Conservation (phyloP, 305 asterid genomes). For the Fraxinus albicans region DNA sequence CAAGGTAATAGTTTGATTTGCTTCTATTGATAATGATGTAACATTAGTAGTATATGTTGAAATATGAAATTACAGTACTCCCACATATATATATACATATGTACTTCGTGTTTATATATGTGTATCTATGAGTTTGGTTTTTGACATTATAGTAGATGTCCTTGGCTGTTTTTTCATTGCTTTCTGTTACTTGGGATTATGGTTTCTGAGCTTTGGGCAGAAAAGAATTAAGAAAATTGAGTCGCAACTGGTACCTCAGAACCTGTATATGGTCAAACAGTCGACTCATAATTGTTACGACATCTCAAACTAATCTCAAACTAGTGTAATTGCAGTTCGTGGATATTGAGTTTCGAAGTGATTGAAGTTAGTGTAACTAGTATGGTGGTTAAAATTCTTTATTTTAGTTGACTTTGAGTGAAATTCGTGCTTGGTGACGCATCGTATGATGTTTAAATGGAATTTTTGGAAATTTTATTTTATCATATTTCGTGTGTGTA, state of each 20-base stretch:
- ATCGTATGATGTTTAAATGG: neutral
- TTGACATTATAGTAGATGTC: neutral
- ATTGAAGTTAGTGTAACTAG: neutral
- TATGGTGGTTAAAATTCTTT: neutral
- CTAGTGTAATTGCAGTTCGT: neutral
- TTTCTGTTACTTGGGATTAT: neutral
- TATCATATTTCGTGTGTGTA: neutral
- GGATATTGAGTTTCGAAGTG: neutral
- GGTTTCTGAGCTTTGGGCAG: neutral
- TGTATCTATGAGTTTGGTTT: slow-evolving; percentile 24
- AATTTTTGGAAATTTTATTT: neutral
- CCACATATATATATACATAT: neutral
- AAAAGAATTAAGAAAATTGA: neutral
- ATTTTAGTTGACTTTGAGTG: neutral
- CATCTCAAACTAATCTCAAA: neutral
- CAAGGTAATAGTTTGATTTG: slow-evolving; percentile 25
- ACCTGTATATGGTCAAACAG: neutral
- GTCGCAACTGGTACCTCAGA: neutral
- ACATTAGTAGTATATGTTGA: neutral
- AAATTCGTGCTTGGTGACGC: neutral
- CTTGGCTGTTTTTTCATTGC: neutral
- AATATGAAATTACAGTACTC: neutral
- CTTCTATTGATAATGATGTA: slow-evolving; percentile 5
- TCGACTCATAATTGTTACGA: neutral
- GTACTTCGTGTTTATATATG: neutral